These are phyloP conservation scores for Pythium diclinum DNA, from an alignment of 352 stramenopile species.

Conservation along the genomic window DNA sequence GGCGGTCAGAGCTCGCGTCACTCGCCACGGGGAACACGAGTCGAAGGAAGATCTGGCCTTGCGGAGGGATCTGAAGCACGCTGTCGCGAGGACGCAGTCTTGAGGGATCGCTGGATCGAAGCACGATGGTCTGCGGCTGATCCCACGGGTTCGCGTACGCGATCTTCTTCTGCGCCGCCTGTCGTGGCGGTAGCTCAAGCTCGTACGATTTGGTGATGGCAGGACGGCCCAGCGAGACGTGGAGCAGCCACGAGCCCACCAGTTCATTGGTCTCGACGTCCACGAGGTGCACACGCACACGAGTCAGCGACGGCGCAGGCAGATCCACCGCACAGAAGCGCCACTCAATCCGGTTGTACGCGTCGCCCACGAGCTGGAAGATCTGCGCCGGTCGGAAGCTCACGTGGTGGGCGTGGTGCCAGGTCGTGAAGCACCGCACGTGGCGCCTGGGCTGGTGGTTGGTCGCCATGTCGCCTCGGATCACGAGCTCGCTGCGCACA, in stretches of 20 bases:
- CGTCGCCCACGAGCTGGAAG: slow-evolving; percentile 87
- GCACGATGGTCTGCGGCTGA: slow-evolving; percentile 68
- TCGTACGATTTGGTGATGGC: slow-evolving; percentile 93
- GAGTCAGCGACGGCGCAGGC: slow-evolving; percentile 21
- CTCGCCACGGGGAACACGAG: slow-evolving; percentile 35
- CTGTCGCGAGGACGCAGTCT: slow-evolving; percentile 73
- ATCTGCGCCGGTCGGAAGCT: slow-evolving; percentile 74
- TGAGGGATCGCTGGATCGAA: slow-evolving; percentile 75
- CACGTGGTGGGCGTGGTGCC: slow-evolving; percentile 37
- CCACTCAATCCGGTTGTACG: slow-evolving; percentile 90
- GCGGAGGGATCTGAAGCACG: slow-evolving; percentile 47
- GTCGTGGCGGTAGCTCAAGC: slow-evolving; percentile 56
- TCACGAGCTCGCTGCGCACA: slow-evolving; percentile 85
- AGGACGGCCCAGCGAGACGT: slow-evolving; percentile 67
- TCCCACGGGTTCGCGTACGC: slow-evolving; percentile 93
- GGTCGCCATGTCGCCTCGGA: slow-evolving; percentile 68
- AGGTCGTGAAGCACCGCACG: slow-evolving; percentile 56
- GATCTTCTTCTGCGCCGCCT: slow-evolving; percentile 89
- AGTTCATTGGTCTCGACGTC: slow-evolving; percentile 89
- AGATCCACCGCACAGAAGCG: slow-evolving; percentile 63
- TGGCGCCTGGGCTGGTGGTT: slow-evolving; percentile 24
- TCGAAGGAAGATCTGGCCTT: slow-evolving; percentile 52
- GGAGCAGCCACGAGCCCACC: slow-evolving; percentile 86
- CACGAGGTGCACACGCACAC: slow-evolving; percentile 83
- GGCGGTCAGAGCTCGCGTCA: background rate